A percentile compares a stretch with the other conserved stretches of the same genome.
Evolutionary conservation across 2,329 filamentous ascomycete genomes (phyloP).

Genomic region (Arthrobotrys entomopaga): DNA sequence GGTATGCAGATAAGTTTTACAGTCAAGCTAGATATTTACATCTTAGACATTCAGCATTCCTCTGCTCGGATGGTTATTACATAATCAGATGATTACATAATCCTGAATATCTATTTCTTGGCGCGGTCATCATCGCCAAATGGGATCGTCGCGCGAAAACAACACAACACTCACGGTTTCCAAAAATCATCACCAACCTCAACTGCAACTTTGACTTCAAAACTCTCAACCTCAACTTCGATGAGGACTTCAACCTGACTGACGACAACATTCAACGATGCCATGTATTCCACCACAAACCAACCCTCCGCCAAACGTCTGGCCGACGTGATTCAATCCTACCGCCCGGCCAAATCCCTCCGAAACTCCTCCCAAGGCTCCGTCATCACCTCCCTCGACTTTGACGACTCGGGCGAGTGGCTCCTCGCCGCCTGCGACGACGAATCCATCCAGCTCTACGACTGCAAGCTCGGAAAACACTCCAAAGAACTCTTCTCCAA

Average conservation of each 20-base stretch:
- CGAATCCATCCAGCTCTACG: slow-evolving; percentile 95
- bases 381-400: slow-evolving; percentile 87
- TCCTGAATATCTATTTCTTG: neutral
- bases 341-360: slow-evolving; percentile 68
- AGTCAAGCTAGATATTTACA: too few species aligned
- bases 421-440: slow-evolving; percentile 92
- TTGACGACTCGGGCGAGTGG: slow-evolving; percentile 92
- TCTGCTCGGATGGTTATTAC: too few species aligned
- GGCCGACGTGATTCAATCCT: slow-evolving; percentile 62
- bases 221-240: too few species aligned
- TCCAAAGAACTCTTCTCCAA: slow-evolving; percentile 91
- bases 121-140: slow-evolving; percentile 2
- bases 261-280: slow-evolving; percentile 4
- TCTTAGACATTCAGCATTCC: too few species aligned
- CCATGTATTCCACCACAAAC: slow-evolving; percentile 56
- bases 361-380: slow-evolving; percentile 58
- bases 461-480: slow-evolving; percentile 86
- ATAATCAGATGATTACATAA: too few species aligned
- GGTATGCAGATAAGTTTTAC: too few species aligned
- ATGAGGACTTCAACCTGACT: too few species aligned
- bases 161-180: neutral
- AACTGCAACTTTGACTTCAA: too few species aligned
- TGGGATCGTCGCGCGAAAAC: neutral
- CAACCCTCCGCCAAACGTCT: slow-evolving; percentile 57
- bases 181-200: neutral